Percentiles rank a stretch among this genome's conserved stretches.
phyloP scores from a whole-genome alignment of 2,329 filamentous ascomycete genomes.

The Lecanoromycetidae sp. region DNA sequence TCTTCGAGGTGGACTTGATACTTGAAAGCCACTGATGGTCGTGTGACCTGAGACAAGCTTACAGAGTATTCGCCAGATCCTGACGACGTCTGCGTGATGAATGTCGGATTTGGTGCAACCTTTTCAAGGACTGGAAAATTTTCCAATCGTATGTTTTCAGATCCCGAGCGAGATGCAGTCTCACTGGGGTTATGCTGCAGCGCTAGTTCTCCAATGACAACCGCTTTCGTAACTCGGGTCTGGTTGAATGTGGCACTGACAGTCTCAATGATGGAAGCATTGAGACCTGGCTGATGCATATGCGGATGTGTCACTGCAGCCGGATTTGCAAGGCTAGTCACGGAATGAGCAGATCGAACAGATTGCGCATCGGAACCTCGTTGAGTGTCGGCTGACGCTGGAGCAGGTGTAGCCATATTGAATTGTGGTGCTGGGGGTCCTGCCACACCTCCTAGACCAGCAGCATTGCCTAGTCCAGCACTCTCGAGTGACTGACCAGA shows the following conservation, averaged over 20 bases:
- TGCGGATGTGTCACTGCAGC: slow-evolving; percentile 70
- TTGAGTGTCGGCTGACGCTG: slow-evolving; percentile 43
- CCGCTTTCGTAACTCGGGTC: slow-evolving; percentile 56
- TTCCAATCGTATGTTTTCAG: slow-evolving; percentile 65
- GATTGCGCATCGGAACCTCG: slow-evolving; percentile 76
- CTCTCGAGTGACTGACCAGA: slow-evolving; percentile 28
- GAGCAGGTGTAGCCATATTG: slow-evolving; percentile 3
- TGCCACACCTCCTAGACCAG: slow-evolving; percentile 22
- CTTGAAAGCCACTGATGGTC: slow-evolving; percentile 74
- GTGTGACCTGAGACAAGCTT: slow-evolving; percentile 56
- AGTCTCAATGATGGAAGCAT: slow-evolving; percentile 80
- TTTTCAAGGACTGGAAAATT: slow-evolving; percentile 82
- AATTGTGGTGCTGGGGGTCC: slow-evolving; percentile 20
- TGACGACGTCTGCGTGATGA: slow-evolving; percentile 55
- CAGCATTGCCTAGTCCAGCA: slow-evolving; percentile 27
- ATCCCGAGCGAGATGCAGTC: slow-evolving; percentile 30
- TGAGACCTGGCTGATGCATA: slow-evolving; percentile 65
- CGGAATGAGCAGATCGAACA: slow-evolving; percentile 73
- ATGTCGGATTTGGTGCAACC: slow-evolving; percentile 85
- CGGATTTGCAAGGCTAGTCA: slow-evolving; percentile 47
- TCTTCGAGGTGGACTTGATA: slow-evolving; percentile 72
- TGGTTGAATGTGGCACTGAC: slow-evolving; percentile 76
- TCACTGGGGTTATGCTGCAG: slow-evolving; percentile 58
- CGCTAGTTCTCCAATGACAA: slow-evolving; percentile 78
- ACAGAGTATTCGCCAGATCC: slow-evolving; percentile 70